Percentiles rank a stretch among this genome's conserved stretches.
phyloP scores from a whole-genome alignment of 169 alveolate species.

The Amoebophrya sp. region DNA sequence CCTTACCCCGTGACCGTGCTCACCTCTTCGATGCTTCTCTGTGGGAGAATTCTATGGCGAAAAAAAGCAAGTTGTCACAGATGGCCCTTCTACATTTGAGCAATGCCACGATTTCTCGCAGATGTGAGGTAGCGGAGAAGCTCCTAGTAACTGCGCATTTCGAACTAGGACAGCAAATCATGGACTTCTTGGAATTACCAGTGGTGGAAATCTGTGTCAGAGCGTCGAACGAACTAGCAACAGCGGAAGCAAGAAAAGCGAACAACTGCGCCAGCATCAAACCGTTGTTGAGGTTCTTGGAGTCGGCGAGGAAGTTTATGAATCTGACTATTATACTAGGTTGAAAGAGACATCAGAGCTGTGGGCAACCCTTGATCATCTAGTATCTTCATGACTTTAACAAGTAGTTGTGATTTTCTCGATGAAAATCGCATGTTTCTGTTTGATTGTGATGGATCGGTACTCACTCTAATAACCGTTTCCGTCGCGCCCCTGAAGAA shows the following conservation, averaged over 20 bases:
- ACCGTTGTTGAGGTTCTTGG: background rate
- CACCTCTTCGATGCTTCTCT: background rate
- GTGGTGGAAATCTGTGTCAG: constrained; percentile 16
- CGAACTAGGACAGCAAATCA: background rate
- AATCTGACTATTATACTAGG: too few species aligned
- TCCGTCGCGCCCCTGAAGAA: background rate
- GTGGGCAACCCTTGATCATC: too few species aligned
- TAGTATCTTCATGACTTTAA: too few species aligned
- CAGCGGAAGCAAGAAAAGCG: background rate
- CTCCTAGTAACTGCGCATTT: background rate
- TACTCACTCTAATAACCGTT: too few species aligned
- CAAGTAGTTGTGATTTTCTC: too few species aligned
- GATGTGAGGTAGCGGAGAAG: constrained; percentile 18
- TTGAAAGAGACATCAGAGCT: too few species aligned
- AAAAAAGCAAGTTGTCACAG: background rate
- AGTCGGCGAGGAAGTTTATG: background rate
- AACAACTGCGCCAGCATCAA: background rate
- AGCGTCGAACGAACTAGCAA: background rate
- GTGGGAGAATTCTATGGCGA: background rate
- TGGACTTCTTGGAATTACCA: background rate
- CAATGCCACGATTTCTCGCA: background rate
- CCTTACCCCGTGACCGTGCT: background rate
- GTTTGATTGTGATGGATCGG: too few species aligned
- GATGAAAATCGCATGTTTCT: too few species aligned
- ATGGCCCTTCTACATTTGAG: background rate